phyloP scores from a whole-genome alignment of 2,329 filamentous ascomycete species.

The Aspergillus novofumigatus region DNA sequence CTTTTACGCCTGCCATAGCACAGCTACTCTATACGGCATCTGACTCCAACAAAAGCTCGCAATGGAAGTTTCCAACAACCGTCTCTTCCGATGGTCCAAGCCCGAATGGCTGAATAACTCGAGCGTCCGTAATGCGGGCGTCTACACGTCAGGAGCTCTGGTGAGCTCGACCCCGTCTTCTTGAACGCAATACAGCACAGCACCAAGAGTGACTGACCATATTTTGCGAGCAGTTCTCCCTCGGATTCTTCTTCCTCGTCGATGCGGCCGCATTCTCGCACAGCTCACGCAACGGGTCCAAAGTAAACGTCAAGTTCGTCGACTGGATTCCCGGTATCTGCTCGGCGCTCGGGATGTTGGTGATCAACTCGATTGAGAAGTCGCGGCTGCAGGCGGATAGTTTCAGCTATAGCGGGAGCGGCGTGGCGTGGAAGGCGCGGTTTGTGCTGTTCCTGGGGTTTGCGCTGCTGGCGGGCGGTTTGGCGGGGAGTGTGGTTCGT shows the following conservation, averaged over 20 bases:
- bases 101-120: slow-evolving; percentile 65
- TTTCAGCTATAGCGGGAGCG: slow-evolving; percentile 61
- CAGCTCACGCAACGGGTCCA: slow-evolving; percentile 57
- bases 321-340: slow-evolving; percentile 71
- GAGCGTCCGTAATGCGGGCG: slow-evolving; percentile 59
- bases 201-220: not conserved
- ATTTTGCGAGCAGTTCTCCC: slow-evolving; percentile 53
- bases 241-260: slow-evolving; percentile 67
- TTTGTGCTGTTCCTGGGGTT: slow-evolving; percentile 67
- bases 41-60: not conserved
- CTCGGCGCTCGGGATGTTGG: slow-evolving; percentile 65
- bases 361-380: slow-evolving; percentile 70
- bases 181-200: not conserved
- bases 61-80: slow-evolving; percentile 47
- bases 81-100: slow-evolving; percentile 64
- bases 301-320: slow-evolving; percentile 64
- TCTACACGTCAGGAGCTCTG: slow-evolving; percentile 63
- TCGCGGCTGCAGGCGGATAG: slow-evolving; percentile 59
- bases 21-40: not conserved
- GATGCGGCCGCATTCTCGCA: slow-evolving; percentile 63
- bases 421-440: slow-evolving; percentile 66
- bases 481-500: slow-evolving; percentile 61
- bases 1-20: not conserved
- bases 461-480: slow-evolving; percentile 63
- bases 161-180: too few species aligned